Evolutionary conservation across 1,284 basidiomycete species (phyloP).

Genomic region (Cerrena zonata): DNA sequence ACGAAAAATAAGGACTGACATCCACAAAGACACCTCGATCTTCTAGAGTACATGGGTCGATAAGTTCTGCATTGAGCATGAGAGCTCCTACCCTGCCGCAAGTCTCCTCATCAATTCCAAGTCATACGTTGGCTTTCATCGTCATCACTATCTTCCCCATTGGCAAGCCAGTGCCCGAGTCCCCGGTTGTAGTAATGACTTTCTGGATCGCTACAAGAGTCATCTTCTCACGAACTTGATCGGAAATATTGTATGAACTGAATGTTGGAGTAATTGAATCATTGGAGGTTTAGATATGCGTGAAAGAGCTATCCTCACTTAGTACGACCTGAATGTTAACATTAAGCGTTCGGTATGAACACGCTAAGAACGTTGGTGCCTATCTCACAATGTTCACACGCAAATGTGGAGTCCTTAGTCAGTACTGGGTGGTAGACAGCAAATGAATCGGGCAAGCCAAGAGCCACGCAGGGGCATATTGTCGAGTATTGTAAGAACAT

Average conservation of each 20-base stretch:
- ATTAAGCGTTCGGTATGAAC: too few species aligned
- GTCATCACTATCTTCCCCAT: slow-evolving; percentile 73
- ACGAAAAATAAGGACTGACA: too few species aligned
- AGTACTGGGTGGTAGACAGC: too few species aligned
- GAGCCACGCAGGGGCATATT: too few species aligned
- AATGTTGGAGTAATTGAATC: slow-evolving; percentile 54
- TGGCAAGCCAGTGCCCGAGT: slow-evolving; percentile 61
- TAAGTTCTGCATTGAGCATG: slow-evolving; percentile 53
- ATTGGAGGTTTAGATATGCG: too few species aligned
- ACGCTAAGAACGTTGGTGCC: too few species aligned
- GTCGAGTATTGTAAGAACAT: too few species aligned
- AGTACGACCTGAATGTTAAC: too few species aligned
- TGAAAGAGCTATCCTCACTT: too few species aligned
- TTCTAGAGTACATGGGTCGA: slow-evolving; percentile 59
- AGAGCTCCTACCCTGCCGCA: slow-evolving; percentile 50
- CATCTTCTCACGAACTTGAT: slow-evolving; percentile 50
- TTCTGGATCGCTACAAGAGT: slow-evolving; percentile 68
- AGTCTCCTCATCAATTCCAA: slow-evolving; percentile 36
- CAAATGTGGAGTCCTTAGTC: too few species aligned
- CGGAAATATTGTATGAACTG: slow-evolving; percentile 73
- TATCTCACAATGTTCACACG: too few species aligned
- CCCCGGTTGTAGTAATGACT: slow-evolving; percentile 70
- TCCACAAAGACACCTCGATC: slow-evolving; percentile 73
- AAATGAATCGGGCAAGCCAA: too few species aligned
- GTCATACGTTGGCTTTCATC: slow-evolving; percentile 47